phyloP scores from a whole-genome alignment of 2,329 filamentous ascomycete genomes.

The Paracorniculantispora psalliotae region DNA sequence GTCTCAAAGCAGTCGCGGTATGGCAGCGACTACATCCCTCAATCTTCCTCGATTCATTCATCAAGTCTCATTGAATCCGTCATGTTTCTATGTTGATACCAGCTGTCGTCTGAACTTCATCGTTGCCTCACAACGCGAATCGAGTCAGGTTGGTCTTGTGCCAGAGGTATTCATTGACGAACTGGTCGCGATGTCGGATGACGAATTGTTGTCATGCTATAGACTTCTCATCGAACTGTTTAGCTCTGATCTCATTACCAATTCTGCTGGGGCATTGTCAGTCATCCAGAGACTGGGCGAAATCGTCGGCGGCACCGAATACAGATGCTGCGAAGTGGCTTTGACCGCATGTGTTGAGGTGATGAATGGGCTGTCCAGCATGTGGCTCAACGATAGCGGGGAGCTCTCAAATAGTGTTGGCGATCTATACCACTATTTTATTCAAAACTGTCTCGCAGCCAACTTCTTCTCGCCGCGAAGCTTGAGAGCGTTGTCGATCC shows the following conservation, averaged over 20 bases:
- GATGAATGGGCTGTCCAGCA: slow-evolving; percentile 56
- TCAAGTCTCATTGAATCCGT: slow-evolving; percentile 35
- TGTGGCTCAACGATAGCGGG: slow-evolving; percentile 58
- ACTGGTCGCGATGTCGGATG: slow-evolving; percentile 44
- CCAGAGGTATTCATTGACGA: slow-evolving; percentile 46
- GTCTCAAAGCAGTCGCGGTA: slow-evolving; percentile 50
- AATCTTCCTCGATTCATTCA: slow-evolving; percentile 44
- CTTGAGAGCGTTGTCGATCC: slow-evolving; percentile 59
- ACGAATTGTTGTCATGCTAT: slow-evolving; percentile 50
- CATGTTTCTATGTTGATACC: slow-evolving; percentile 46
- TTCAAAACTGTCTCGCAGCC: slow-evolving; percentile 60
- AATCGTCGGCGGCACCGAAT: slow-evolving; percentile 52
- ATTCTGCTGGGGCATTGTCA: slow-evolving; percentile 39
- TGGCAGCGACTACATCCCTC: slow-evolving; percentile 29
- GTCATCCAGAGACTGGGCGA: slow-evolving; percentile 48
- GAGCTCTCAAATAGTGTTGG: slow-evolving; percentile 61
- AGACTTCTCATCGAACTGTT: slow-evolving; percentile 48
- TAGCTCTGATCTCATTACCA: slow-evolving; percentile 46
- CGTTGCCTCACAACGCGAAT: slow-evolving; percentile 36
- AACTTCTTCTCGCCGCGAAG: slow-evolving; percentile 65
- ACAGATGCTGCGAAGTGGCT: slow-evolving; percentile 70
- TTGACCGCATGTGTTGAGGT: slow-evolving; percentile 63
- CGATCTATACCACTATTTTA: slow-evolving; percentile 75
- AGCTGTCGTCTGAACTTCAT: slow-evolving; percentile 42
- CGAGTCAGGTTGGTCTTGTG: slow-evolving; percentile 43